Conservation (phyloP, 192 early-diverging fungal genomes). For the Coemansia sp. region DNA sequence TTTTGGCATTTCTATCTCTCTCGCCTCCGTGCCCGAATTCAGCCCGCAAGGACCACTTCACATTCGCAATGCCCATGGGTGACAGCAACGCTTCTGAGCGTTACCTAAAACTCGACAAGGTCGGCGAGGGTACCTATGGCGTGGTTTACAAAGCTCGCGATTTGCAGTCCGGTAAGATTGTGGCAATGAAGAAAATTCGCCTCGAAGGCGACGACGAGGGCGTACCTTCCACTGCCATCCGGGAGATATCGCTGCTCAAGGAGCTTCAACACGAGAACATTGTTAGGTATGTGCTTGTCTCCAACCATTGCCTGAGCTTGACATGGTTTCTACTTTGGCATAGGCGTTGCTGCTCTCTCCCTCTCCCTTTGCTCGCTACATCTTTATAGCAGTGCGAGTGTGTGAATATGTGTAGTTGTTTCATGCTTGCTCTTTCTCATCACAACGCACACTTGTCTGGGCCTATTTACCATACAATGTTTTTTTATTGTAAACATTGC, state of each 20-base stretch:
- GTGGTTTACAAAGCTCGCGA: constrained; percentile 78
- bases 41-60: background rate
- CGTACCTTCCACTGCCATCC: constrained; percentile 82
- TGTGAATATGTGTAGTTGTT: background rate
- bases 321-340: background rate
- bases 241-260: constrained; percentile 86
- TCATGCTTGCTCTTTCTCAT: background rate
- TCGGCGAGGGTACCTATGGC: constrained; percentile 86
- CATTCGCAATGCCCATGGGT: constrained; percentile 28
- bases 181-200: constrained; percentile 78
- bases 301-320: background rate
- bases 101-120: constrained; percentile 75
- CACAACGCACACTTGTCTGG: background rate
- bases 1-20: background rate
- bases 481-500: constrained; percentile 15
- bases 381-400: background rate
- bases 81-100: constrained; percentile 43
- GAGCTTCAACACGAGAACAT: constrained; percentile 85
- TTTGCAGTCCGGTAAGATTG: constrained; percentile 57
- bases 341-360: background rate
- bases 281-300: constrained; percentile 63
- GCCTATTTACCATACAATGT: background rate
- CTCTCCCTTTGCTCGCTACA: background rate
- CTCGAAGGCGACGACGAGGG: constrained; percentile 68
- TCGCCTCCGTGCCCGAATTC: background rate